Evolutionary conservation across 306 rosid species (phyloP).

Genomic region (Malus sieversii): DNA sequence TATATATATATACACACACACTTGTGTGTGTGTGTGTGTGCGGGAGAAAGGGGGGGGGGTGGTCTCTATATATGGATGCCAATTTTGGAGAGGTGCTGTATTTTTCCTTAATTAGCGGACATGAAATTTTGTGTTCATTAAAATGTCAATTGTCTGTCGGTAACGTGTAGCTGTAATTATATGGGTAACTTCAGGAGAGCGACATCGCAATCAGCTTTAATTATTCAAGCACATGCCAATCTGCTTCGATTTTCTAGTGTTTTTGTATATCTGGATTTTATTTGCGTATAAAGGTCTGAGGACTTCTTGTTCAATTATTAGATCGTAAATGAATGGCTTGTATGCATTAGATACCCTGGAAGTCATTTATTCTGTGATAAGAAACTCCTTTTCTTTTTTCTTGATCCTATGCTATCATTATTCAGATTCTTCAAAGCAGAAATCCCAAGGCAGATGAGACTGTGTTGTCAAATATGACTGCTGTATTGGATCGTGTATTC

Average conservation of each 20-base stretch:
- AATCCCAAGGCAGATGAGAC: slow-evolving; percentile 69
- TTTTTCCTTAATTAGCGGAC: background rate
- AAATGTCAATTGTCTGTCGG: background rate
- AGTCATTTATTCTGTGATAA: background rate
- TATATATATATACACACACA: background rate
- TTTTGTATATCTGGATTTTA: background rate
- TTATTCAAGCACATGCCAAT: background rate
- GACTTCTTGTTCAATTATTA: background rate
- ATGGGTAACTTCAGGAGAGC: background rate
- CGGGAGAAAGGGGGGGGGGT: too few species aligned
- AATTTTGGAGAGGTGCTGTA: background rate
- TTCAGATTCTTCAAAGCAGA: slow-evolving; percentile 74
- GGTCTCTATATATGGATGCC: background rate
- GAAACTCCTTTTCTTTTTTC: background rate
- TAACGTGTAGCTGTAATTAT: background rate
- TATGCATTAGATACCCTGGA: background rate
- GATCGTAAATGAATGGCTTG: background rate
- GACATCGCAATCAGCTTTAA: background rate
- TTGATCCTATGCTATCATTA: slow-evolving; percentile 11
- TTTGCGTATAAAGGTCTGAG: background rate
- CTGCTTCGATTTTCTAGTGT: background rate
- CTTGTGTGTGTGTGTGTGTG: too few species aligned
- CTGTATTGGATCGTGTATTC: slow-evolving; percentile 62
- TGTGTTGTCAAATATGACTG: slow-evolving; percentile 75
- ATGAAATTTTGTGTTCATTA: background rate